Conservation (phyloP, 148 eudicot species). For the Silene uniflora region DNA sequence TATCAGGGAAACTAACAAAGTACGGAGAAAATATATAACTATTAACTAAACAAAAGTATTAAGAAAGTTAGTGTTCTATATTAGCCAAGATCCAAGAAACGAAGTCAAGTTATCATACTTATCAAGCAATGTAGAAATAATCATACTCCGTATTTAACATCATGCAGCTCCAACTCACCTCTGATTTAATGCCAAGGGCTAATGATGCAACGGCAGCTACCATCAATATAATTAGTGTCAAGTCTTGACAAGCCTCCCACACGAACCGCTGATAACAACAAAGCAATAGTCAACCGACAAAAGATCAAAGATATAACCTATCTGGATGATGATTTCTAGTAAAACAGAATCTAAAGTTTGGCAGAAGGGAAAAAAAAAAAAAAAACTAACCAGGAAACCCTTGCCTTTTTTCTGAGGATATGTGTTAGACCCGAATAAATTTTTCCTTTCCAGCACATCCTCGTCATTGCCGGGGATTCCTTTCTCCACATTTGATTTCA, state of each 20-base stretch:
- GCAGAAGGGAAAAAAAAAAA: not conserved
- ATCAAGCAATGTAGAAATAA: not conserved
- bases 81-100: not conserved
- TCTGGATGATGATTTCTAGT: not conserved
- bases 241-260: conserved; percentile 93
- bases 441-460: conserved; percentile 50
- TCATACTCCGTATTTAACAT: not conserved
- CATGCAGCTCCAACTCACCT: conserved; percentile 45
- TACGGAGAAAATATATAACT: not conserved
- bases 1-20: not conserved
- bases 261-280: conserved; percentile 53
- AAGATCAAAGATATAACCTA: not conserved
- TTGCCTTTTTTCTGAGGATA: conserved; percentile 84
- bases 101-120: not conserved
- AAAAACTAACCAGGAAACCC: conserved; percentile 59
- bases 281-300: not conserved
- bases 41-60: not conserved
- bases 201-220: conserved; percentile 95
- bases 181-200: conserved; percentile 87
- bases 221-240: conserved; percentile 80
- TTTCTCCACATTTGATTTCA: conserved; percentile 60
- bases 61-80: not conserved
- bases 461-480: conserved; percentile 65
- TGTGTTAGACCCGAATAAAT: conserved; percentile 79
- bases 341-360: not conserved